A percentile compares a stretch with the other conserved stretches of the same genome.
phyloP scores from a whole-genome alignment of 352 stramenopile species.

The Plasmopara viticola region DNA sequence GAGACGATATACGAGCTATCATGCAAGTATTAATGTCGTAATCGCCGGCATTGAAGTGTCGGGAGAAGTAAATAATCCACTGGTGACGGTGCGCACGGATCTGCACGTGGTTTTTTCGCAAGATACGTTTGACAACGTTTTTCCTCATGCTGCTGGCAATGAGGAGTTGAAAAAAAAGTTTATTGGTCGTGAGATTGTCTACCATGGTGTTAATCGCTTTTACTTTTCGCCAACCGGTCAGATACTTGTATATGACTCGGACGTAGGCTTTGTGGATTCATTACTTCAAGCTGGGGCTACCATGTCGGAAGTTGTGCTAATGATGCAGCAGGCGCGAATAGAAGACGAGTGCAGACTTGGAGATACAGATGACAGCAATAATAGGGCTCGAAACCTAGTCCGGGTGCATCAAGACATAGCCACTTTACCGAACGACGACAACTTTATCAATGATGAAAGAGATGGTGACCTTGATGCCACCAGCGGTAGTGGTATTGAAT shows the following conservation, averaged over 20 bases:
- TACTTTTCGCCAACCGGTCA: constrained; percentile 38
- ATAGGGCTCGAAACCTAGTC: too few species aligned
- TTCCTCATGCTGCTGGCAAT: constrained; percentile 51
- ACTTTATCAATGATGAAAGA: too few species aligned
- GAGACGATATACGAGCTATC: constrained; percentile 38
- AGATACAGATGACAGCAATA: too few species aligned
- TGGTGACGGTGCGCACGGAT: constrained; percentile 13
- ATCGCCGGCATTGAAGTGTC: too few species aligned
- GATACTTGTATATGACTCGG: constrained; percentile 47
- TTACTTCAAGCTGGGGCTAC: too few species aligned
- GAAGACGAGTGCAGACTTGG: too few species aligned
- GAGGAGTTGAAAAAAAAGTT: constrained; percentile 21
- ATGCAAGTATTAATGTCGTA: constrained; percentile 8
- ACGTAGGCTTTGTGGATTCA: constrained; percentile 25
- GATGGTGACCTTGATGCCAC: constrained; percentile 3
- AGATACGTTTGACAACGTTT: constrained; percentile 47
- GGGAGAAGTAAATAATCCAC: too few species aligned
- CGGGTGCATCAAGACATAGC: too few species aligned
- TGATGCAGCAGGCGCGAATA: too few species aligned
- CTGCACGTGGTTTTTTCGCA: constrained; percentile 46
- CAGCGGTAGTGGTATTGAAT: too few species aligned
- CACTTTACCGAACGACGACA: too few species aligned
- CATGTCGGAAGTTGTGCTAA: too few species aligned
- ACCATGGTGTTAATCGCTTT: constrained; percentile 45
- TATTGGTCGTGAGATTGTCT: constrained; percentile 29